These are phyloP conservation scores for Helicostylum pulchrum DNA, from an alignment of 192 early-diverging fungal genomes.

Conservation along the genomic window DNA sequence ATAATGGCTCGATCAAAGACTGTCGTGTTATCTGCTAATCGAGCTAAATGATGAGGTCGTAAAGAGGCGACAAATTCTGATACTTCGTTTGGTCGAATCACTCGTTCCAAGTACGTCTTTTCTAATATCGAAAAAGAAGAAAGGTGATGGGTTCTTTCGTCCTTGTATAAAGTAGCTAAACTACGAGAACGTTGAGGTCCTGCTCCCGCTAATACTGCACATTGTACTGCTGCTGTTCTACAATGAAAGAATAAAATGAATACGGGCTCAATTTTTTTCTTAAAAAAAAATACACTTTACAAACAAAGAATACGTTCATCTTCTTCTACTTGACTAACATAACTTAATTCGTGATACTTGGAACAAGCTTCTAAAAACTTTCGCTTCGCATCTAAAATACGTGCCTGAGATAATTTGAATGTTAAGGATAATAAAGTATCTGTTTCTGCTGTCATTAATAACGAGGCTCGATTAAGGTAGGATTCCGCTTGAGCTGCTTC, in stretches of 20 bases:
- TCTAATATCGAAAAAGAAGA: constrained; percentile 77
- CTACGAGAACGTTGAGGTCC: constrained; percentile 85
- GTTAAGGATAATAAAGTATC: constrained; percentile 55
- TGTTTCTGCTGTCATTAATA: constrained; percentile 53
- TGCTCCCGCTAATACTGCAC: constrained; percentile 86
- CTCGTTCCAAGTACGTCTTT: constrained; percentile 92
- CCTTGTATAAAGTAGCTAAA: constrained; percentile 87
- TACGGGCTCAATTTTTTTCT: background rate
- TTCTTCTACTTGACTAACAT: constrained; percentile 58
- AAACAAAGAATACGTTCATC: constrained; percentile 56
- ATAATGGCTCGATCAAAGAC: constrained; percentile 90
- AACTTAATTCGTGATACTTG: constrained; percentile 83
- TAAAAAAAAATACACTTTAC: constrained; percentile 32
- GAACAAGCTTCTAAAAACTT: constrained; percentile 81
- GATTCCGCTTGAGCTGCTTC: constrained; percentile 77
- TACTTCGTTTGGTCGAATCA: constrained; percentile 75
- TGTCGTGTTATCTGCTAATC: constrained; percentile 69
- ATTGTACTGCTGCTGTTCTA: constrained; percentile 77
- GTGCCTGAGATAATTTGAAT: constrained; percentile 81
- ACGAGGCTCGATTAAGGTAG: constrained; percentile 80
- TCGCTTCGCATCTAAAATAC: constrained; percentile 80
- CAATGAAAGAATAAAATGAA: constrained; percentile 15
- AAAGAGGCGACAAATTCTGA: constrained; percentile 72
- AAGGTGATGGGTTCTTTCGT: constrained; percentile 82
- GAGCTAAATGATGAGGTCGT: constrained; percentile 74